Conservation (phyloP, 1,139 yeast species). For the Candida mesenterica region DNA sequence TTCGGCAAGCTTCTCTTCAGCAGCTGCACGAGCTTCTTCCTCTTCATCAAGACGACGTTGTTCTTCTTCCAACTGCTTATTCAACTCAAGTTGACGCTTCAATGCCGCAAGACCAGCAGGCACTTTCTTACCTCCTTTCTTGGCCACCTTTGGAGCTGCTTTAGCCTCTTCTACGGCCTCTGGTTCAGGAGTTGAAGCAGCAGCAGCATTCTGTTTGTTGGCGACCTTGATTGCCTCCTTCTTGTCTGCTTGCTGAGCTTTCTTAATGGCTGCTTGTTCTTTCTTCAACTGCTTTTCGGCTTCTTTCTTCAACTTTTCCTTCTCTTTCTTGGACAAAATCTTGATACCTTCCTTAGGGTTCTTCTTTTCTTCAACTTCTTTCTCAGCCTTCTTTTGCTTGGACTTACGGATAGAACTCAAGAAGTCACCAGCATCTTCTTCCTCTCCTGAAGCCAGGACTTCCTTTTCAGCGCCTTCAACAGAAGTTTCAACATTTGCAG, state of each 20-base stretch:
- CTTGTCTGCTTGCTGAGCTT: constrained; percentile 58
- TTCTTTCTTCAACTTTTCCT: constrained; percentile 96
- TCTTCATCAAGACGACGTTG: constrained; percentile 62
- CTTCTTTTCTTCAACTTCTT: constrained; percentile 52
- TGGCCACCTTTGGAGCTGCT: constrained; percentile 29
- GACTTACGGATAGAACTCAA: constrained; percentile 79
- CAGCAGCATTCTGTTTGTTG: constrained; percentile 54
- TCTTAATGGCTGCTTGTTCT: constrained; percentile 85
- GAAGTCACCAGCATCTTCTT: constrained; percentile 45
- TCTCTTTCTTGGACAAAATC: constrained; percentile 91
- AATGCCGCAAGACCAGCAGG: constrained; percentile 82
- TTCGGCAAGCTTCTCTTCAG: constrained; percentile 55
- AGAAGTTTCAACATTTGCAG: constrained; percentile 20
- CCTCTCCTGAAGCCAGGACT: too few species aligned
- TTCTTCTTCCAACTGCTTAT: constrained; percentile 80
- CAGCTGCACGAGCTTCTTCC: constrained; percentile 63
- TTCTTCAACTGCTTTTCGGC: constrained; percentile 93
- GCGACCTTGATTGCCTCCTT: constrained; percentile 65
- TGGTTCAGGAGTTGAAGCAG: constrained; percentile 27
- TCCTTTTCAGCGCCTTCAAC: too few species aligned
- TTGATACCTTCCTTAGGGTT: constrained; percentile 58
- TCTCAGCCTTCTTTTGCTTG: constrained; percentile 69
- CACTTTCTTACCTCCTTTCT: constrained; percentile 63
- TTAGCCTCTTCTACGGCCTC: constrained; percentile 27
- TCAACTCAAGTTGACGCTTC: constrained; percentile 81